A percentile compares a stretch with the other conserved stretches of the same genome.
Evolutionary conservation across 768 basidiomycete species (phyloP).

Genomic region (Lactifluus rugatus): DNA sequence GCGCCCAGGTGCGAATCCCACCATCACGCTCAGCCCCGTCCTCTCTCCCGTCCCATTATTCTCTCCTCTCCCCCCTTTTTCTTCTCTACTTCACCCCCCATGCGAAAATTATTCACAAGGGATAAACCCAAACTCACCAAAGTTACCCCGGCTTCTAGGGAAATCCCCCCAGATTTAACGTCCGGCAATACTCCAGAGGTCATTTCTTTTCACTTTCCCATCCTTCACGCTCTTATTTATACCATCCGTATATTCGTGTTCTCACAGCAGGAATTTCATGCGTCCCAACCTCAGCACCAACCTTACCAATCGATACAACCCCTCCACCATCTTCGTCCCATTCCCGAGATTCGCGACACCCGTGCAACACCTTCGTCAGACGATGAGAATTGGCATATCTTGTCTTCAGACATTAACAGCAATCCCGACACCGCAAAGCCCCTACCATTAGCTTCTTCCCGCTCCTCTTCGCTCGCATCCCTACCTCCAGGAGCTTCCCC

Average conservation of each 20-base stretch:
- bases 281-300: slow-evolving; percentile 3
- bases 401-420: slow-evolving; percentile 22
- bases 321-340: slow-evolving; percentile 12
- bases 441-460: slow-evolving; percentile 29
- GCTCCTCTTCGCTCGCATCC: slow-evolving; percentile 43
- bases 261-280: slow-evolving; percentile 4
- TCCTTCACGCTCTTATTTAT: background rate
- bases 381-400: slow-evolving; percentile 41
- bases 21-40: slow-evolving; percentile 4
- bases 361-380: slow-evolving; percentile 24
- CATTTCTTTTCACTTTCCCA: slow-evolving; percentile 2
- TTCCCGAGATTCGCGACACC: slow-evolving; percentile 12
- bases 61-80: background rate
- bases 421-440: slow-evolving; percentile 18
- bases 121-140: slow-evolving; percentile 37
- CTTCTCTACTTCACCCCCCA: slow-evolving; percentile 23
- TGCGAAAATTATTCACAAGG: slow-evolving; percentile 54
- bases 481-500: slow-evolving; percentile 38
- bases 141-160: slow-evolving; percentile 23
- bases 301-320: background rate
- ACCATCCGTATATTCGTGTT: background rate
- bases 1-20: slow-evolving; percentile 1
- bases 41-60: background rate
- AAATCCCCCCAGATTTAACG: slow-evolving; percentile 25
- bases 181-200: slow-evolving; percentile 24